Base-by-base conservation (phyloP, 805 yeast genomes). In the Pichia kluyveri region DNA sequence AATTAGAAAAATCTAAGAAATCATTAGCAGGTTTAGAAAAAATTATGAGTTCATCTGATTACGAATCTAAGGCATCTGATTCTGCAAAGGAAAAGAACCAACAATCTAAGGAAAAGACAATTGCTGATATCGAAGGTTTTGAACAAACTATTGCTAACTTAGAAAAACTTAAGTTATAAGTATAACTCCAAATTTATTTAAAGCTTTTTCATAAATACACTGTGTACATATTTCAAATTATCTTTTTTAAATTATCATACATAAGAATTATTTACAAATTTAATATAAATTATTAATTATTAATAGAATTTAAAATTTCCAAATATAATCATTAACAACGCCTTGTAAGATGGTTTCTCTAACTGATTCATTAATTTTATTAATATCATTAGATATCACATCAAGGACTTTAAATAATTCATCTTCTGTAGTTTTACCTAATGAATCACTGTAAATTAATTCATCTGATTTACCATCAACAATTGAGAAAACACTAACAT, bases 71-170 rank as follows among this genome's bases (percentile, higher is more conserved):
- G 78, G 96, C 96, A 50, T 81, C 81, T 56, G 76, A 73, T 43
- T 83, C 81, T 56, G 96, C 93, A 46, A 82, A 84, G 67, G 93
- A 85, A 58, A 77, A 79, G 53, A 91, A 91, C 56, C 63, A 62
- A 59, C 73, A 75, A 60, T 80, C 84, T 63, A 70, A 82, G 47
- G 91, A 84, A 54, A 82, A 79, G 58, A 75, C 79, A 51, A 64
- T 69, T 54, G 96, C 98, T 42, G 99, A 91, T 67, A 83, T 90
- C 54, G 93, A 86, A 61, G 95, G 96, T 57, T 77, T 87, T 60
- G 82, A 86, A 62, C 83, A 87, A 48, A 89, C 96, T 50, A 85
- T 93, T 63, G 78, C 76, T 37, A 85, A 87, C 64, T 81, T 91
- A 66, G 86, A 89, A 69, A 82, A 80, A 63, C 76, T 89, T 65